Percentiles rank a stretch among this genome's conserved stretches.
phyloP scores from a whole-genome alignment of 2,329 filamentous ascomycete genomes.

The Talaromyces funiculosus region DNA sequence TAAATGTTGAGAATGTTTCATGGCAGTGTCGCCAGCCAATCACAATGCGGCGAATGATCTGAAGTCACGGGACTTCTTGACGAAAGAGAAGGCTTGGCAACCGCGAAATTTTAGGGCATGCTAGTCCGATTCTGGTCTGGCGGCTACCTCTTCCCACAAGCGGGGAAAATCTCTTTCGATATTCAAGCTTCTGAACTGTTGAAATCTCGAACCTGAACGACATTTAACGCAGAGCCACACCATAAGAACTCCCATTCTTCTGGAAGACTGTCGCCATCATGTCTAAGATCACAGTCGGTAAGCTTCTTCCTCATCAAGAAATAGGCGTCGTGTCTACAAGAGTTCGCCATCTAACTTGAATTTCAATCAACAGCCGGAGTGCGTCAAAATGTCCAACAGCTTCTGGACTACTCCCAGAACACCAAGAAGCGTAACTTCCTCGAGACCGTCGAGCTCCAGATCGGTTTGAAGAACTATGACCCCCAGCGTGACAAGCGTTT shows the following conservation, averaged over 20 bases:
- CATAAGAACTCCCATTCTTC: slow-evolving; percentile 68
- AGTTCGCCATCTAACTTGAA: slow-evolving; percentile 15
- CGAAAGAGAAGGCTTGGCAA: slow-evolving; percentile 5
- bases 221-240: slow-evolving; percentile 56
- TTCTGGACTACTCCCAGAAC: slow-evolving; percentile 91
- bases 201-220: slow-evolving; percentile 22
- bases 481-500: slow-evolving; percentile 99
- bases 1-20: not conserved
- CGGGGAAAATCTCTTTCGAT: slow-evolving; percentile 27
- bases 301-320: slow-evolving; percentile 19
- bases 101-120: slow-evolving; percentile 12
- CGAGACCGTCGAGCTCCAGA: slow-evolving; percentile 77
- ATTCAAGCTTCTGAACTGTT: slow-evolving; percentile 17
- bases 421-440: slow-evolving; percentile 98
- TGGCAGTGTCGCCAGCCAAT: not conserved
- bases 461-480: slow-evolving; percentile 98
- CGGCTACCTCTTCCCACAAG: slow-evolving; percentile 30
- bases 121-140: slow-evolving; percentile 19
- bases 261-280: slow-evolving; percentile 72
- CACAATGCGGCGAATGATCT: not conserved
- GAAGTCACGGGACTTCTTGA: not conserved
- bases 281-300: slow-evolving; percentile 56
- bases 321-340: not conserved
- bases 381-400: slow-evolving; percentile 85
- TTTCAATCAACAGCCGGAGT: slow-evolving; percentile 64